phyloP scores from a whole-genome alignment of 2,329 filamentous ascomycete species.

The Albophoma yamanashiensis region DNA sequence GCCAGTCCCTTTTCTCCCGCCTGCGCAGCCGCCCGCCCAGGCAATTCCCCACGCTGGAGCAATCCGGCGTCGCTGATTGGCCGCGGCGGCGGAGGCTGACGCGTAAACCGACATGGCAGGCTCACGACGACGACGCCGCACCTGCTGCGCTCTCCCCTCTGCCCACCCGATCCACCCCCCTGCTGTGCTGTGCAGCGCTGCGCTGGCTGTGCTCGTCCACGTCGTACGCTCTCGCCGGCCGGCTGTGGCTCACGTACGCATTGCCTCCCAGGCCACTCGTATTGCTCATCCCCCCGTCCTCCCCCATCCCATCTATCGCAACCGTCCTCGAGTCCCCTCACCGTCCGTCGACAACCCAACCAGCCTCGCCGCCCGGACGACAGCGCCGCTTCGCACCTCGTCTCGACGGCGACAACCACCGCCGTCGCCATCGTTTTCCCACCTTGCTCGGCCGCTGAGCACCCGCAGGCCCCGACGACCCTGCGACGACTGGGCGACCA shows the following conservation, averaged over 20 bases:
- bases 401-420: neutral
- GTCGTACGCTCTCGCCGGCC: neutral
- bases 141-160: no score
- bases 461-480: neutral
- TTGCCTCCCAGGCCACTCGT: neutral
- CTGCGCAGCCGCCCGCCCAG: constrained; percentile 1
- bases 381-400: neutral
- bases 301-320: constrained; percentile 1
- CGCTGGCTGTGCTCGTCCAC: neutral
- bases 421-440: neutral
- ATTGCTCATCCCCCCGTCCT: neutral
- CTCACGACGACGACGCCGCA: neutral
- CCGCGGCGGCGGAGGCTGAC: constrained; percentile 18
- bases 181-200: no score
- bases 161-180: neutral
- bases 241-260: neutral
- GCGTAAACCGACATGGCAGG: constrained; percentile 22
- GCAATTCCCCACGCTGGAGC: constrained; percentile 2
- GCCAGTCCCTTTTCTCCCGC: neutral
- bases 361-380: neutral
- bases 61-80: constrained; percentile 16
- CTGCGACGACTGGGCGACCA: neutral
- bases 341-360: neutral
- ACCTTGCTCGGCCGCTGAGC: neutral
- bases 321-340: neutral